A percentile compares a stretch with the other conserved stretches of the same genome.
phyloP scores from a whole-genome alignment of 805 yeast genomes.

The Cephaloascus fragrans region DNA sequence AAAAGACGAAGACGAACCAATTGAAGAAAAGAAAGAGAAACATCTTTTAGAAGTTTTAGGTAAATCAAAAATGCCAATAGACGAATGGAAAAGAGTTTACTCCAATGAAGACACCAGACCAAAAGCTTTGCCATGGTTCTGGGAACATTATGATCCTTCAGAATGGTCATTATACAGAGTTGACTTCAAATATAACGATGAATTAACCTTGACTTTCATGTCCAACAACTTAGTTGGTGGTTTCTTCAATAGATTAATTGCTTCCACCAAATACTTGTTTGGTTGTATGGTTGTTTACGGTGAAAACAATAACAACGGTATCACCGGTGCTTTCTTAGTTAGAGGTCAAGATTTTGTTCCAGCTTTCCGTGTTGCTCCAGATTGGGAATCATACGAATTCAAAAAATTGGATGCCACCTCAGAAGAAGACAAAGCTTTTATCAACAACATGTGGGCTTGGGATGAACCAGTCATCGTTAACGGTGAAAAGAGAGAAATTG shows the following conservation, averaged over 20 bases:
- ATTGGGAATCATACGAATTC: conserved; percentile 85
- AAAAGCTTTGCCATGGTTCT: conserved; percentile 94
- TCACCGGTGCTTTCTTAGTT: conserved; percentile 86
- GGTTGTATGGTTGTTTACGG: conserved; percentile 95
- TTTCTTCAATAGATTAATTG: conserved; percentile 90
- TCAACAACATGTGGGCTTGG: conserved; percentile 96
- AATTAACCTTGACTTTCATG: conserved; percentile 94
- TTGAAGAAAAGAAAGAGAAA: conserved; percentile 66
- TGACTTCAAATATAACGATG: conserved; percentile 96
- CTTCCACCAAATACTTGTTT: conserved; percentile 87
- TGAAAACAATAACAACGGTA: conserved; percentile 97
- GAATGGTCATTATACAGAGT: conserved; percentile 96
- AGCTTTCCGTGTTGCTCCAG: conserved; percentile 98
- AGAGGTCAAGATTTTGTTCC: conserved; percentile 90
- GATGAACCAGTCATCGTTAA: conserved; percentile 80
- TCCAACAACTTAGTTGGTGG: conserved; percentile 97
- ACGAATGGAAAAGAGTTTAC: conserved; percentile 94
- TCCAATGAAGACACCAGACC: conserved; percentile 96
- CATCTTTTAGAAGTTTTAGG: conserved; percentile 89
- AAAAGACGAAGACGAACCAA: conserved; percentile 26
- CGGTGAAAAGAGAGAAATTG: conserved; percentile 81
- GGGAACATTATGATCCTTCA: conserved; percentile 85
- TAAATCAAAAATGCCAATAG: conserved; percentile 58
- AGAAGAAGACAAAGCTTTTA: conserved; percentile 67
- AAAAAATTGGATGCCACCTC: conserved; percentile 72